Evolutionary conservation across 768 basidiomycete species (phyloP).

Genomic region (Sistotremastrum suecicum): DNA sequence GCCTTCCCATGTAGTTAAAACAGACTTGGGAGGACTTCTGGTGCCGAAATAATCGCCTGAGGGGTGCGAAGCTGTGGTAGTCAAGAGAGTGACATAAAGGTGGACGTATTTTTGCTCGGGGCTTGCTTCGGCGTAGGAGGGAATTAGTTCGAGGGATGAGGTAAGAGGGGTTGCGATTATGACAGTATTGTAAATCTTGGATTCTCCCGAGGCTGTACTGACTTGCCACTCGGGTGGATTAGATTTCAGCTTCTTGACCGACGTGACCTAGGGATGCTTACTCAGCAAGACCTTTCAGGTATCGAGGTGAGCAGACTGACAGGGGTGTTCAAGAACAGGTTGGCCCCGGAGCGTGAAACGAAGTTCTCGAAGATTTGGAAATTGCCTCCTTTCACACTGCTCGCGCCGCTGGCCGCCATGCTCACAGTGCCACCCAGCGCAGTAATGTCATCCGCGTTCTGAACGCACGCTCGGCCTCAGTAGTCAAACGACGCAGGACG

Average conservation of each 20-base stretch:
- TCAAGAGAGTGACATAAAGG: slow-evolving; percentile 79
- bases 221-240: slow-evolving; percentile 9
- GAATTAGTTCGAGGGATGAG: slow-evolving; percentile 43
- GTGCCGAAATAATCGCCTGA: slow-evolving; percentile 61
- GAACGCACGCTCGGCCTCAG: neutral
- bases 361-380: slow-evolving; percentile 77
- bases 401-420: slow-evolving; percentile 58
- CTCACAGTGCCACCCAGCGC: slow-evolving; percentile 59
- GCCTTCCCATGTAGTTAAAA: slow-evolving; percentile 65
- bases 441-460: slow-evolving; percentile 63
- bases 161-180: slow-evolving; percentile 84
- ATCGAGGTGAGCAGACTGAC: slow-evolving; percentile 23
- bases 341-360: slow-evolving; percentile 52
- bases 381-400: slow-evolving; percentile 65
- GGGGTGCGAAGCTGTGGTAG: slow-evolving; percentile 53
- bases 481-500: neutral
- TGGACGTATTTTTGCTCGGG: slow-evolving; percentile 64
- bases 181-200: slow-evolving; percentile 44
- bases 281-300: neutral
- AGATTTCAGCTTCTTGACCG: slow-evolving; percentile 38
- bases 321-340: slow-evolving; percentile 53
- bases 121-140: slow-evolving; percentile 34
- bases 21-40: slow-evolving; percentile 34
- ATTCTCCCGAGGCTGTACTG: slow-evolving; percentile 1
- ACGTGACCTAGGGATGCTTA: slow-evolving; percentile 12